phyloP scores from a whole-genome alignment of 768 basidiomycete species.

The Boletus fagicola region DNA sequence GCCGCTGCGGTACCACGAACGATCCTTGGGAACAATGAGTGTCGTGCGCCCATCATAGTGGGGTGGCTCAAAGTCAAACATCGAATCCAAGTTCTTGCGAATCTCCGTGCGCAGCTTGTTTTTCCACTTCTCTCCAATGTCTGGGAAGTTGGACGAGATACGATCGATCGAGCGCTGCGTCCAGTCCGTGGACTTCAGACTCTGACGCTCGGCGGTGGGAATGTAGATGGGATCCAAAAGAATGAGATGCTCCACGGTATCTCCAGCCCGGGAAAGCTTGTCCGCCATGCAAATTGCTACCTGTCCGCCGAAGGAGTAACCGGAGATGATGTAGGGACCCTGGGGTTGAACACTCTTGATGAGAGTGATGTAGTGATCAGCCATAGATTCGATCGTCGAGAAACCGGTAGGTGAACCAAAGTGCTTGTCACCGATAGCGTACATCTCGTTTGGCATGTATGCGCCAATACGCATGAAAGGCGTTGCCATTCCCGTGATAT shows the following conservation, averaged over 20 bases:
- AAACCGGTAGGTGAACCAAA: conserved; percentile 32
- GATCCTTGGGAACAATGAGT: conserved; percentile 32
- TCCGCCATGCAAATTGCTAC: conserved; percentile 30
- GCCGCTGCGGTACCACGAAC: conserved; percentile 33
- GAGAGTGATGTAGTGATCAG: conserved; percentile 33
- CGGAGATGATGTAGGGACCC: conserved; percentile 27
- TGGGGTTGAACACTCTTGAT: conserved; percentile 25
- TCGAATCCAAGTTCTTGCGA: conserved; percentile 33
- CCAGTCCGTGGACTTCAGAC: conserved; percentile 33
- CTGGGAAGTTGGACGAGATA: conserved; percentile 32
- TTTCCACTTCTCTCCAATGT: conserved; percentile 34
- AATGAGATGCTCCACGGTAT: conserved; percentile 25
- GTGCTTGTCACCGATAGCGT: conserved; percentile 34
- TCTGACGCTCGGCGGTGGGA: conserved; percentile 26
- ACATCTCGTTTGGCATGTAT: conserved; percentile 34
- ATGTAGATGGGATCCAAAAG: conserved; percentile 33
- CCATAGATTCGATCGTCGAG: conserved; percentile 31
- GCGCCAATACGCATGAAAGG: conserved; percentile 34
- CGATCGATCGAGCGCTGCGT: conserved; percentile 31
- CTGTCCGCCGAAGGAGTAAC: conserved; percentile 31
- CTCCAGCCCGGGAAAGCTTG: conserved; percentile 25
- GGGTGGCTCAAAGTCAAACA: conserved; percentile 33
- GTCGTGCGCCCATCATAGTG: conserved; percentile 25
- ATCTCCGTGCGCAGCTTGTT: conserved; percentile 30
- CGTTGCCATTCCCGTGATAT: conserved; percentile 33